A percentile compares a stretch with the other conserved stretches of the same genome.
Evolutionary conservation across 2,329 filamentous ascomycete species (phyloP).

Genomic region (Claviceps paspali): DNA sequence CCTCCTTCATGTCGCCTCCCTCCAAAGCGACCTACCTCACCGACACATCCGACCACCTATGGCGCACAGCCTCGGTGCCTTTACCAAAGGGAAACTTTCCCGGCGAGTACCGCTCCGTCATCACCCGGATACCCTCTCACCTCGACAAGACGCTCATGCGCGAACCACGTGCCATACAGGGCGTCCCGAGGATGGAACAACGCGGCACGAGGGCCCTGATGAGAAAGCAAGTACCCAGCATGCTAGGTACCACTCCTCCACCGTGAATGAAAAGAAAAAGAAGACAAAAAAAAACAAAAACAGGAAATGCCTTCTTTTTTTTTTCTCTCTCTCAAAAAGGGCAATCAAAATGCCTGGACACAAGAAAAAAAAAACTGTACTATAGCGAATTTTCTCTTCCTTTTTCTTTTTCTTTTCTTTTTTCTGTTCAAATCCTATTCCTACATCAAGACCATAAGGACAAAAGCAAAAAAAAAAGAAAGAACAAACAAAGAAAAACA

Average conservation of each 20-base stretch:
- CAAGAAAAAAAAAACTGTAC: background rate
- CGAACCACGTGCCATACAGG: constrained; percentile 79
- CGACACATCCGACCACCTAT: constrained; percentile 64
- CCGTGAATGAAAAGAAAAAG: constrained; percentile 11
- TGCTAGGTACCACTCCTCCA: constrained; percentile 28
- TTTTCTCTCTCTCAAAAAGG: too few relatives aligned
- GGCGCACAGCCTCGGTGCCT: constrained; percentile 52
- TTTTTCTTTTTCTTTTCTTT: too few relatives aligned
- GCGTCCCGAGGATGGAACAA: constrained; percentile 52
- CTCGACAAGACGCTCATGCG: constrained; percentile 81
- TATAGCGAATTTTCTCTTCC: too few relatives aligned
- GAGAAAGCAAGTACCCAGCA: constrained; percentile 40
- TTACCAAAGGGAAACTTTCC: constrained; percentile 46
- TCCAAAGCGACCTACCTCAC: constrained; percentile 44
- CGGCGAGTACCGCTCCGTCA: constrained; percentile 44
- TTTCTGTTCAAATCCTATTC: too few relatives aligned
- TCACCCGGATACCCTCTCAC: constrained; percentile 59
- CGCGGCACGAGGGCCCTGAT: constrained; percentile 33
- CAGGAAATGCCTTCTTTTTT: too few relatives aligned
- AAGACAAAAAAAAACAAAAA: background rate
- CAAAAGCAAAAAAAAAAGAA: too few relatives aligned
- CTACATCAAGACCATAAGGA: too few relatives aligned
- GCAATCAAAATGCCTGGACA: too few relatives aligned
- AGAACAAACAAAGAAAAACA: too few relatives aligned
- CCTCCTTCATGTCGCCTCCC: constrained; percentile 22